Base-by-base conservation (phyloP, 768 basidiomycete species). In the Lactarius psammicola region DNA sequence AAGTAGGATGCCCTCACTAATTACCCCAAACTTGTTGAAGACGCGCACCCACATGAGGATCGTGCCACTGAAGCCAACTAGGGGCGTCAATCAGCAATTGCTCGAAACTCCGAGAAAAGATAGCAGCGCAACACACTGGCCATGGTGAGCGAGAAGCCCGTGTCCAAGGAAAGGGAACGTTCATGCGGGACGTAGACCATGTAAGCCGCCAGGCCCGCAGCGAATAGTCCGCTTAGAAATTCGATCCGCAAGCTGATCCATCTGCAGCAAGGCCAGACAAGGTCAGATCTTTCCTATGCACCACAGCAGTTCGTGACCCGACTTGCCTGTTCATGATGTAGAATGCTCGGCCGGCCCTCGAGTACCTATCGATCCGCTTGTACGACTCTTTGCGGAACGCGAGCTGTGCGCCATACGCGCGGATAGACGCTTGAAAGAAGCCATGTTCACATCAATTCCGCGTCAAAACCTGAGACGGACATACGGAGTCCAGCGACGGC, bases 241-340 rank as follows among this genome's bases (percentile, higher is more conserved):
- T 93, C 90, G 46, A 92, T 79, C 65, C 82, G 78, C 53, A 81
- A 74, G 62, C 75, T 76, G 51, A 83, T 72, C 84, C 83, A 84
- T 59, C 82, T 79, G 59, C 20, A 23, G 46, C 6, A n/a, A 4
- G 28, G 4, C 11, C 5, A 55, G 23, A 11, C 10, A 10, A 49
- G 11, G 7, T 49, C 20, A 23, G 10, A 49, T 23, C 11, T 0
- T 49, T 34, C 31, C 56, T 5, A 38, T 31, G 34, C 9, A 28
- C 55, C 4, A 38, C 36, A 1, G 55, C 31, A 26, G 23, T 53
- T 33, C 10, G 15, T 18, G 23, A 51, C 18, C 49, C 17, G 15
- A 65, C 73, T 49, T 57, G 75, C 80, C 82, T 75, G 67, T 82
- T 82, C 54, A 83, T 68, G 63, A 81, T 80, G 67, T 83, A 84